Conservation (phyloP, 116 monocot species). For the Dioscorea cayenensis region DNA sequence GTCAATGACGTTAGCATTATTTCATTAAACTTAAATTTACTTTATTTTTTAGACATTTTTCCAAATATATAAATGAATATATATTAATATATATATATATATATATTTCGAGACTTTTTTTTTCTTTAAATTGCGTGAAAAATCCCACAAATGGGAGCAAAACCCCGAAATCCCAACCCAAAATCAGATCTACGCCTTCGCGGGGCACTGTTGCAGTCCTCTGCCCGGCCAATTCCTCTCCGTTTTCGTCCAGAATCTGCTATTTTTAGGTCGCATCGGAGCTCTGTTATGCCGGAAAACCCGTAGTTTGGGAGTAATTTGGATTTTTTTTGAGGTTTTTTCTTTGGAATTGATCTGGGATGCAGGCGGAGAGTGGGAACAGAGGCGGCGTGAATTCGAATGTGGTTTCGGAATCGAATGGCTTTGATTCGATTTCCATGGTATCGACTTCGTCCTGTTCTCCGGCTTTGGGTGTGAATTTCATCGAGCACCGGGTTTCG, state of each 20-base stretch:
- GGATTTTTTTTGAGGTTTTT: not conserved
- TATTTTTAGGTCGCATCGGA: not conserved
- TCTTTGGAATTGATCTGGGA: not conserved
- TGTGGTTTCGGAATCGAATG: not conserved
- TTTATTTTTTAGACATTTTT: no score
- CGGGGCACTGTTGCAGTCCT: not conserved
- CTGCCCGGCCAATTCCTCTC: not conserved
- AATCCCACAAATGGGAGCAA: not conserved
- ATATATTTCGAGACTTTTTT: no score
- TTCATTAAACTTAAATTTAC: no score
- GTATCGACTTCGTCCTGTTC: constrained; percentile 16
- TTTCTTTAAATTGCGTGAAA: not conserved
- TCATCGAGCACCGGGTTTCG: constrained; percentile 68
- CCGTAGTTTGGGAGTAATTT: not conserved
- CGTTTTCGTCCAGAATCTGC: not conserved
- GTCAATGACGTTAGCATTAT: no score
- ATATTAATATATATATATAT: no score
- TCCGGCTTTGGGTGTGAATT: constrained; percentile 7
- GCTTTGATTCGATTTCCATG: not conserved
- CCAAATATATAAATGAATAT: no score
- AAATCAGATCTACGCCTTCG: not conserved
- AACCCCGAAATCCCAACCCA: not conserved
- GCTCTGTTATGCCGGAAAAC: not conserved
- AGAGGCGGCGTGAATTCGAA: not conserved
- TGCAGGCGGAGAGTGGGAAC: not conserved